phyloP scores from a whole-genome alignment of 768 basidiomycete genomes.

The Tylopilus cervinicoccineus region DNA sequence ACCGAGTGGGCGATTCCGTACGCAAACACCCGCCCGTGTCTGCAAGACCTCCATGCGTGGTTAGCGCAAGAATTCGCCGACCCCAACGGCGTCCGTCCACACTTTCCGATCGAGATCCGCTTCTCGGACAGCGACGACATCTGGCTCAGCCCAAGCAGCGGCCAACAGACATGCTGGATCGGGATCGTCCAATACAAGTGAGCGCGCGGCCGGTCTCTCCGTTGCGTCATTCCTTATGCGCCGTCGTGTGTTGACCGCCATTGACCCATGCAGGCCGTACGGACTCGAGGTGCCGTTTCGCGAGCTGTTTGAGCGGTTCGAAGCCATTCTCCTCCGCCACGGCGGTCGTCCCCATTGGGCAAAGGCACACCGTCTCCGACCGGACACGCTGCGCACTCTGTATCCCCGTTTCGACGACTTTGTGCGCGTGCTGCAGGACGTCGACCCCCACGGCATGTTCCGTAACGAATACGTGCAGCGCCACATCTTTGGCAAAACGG shows the following conservation, averaged over 20 bases:
- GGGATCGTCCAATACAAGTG: constrained; percentile 98
- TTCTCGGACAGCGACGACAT: constrained; percentile 88
- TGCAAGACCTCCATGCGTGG: constrained; percentile 71
- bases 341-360: constrained; percentile 95
- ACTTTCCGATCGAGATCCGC: constrained; percentile 91
- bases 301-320: constrained; percentile 70
- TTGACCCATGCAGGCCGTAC: constrained; percentile 59
- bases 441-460: constrained; percentile 77
- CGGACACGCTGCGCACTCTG: constrained; percentile 54
- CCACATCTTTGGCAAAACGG: constrained; percentile 70
- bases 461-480: constrained; percentile 87
- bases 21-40: constrained; percentile 56
- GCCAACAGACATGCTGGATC: constrained; percentile 83
- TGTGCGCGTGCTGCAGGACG: constrained; percentile 54
- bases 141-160: constrained; percentile 88
- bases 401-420: constrained; percentile 88
- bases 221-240: background rate
- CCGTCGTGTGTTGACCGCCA: background rate
- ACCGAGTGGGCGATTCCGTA: constrained; percentile 94
- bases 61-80: constrained; percentile 61
- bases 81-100: constrained; percentile 74
- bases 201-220: constrained; percentile 21
- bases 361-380: constrained; percentile 76
- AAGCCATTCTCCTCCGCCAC: constrained; percentile 62
- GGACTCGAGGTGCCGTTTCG: constrained; percentile 80